Conservation (phyloP, 805 yeast genomes). For the Sugiyamaella valdiviana region DNA sequence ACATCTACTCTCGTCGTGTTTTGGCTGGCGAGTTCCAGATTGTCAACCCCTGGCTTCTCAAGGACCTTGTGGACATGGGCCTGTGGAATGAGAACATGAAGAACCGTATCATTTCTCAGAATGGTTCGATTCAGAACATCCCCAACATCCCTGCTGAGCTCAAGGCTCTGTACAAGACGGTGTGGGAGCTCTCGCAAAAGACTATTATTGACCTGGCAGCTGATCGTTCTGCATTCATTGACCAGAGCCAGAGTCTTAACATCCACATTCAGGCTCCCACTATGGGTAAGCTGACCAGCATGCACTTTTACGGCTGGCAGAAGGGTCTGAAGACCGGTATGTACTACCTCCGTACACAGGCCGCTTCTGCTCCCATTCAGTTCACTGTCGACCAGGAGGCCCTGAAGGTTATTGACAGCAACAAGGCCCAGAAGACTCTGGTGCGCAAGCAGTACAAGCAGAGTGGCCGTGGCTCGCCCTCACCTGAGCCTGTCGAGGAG, state of each 20-base stretch:
- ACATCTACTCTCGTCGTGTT: conserved; percentile 85
- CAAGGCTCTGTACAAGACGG: conserved; percentile 81
- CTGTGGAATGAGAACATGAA: conserved; percentile 79
- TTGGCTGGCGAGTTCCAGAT: conserved; percentile 91
- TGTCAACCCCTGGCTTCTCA: conserved; percentile 77
- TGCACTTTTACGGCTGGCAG: conserved; percentile 99
- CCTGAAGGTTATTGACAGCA: conserved; percentile 26
- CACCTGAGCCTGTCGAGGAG: conserved; percentile 4
- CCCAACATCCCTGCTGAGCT: conserved; percentile 67
- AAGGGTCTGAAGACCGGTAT: conserved; percentile 97
- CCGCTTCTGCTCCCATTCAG: conserved; percentile 95
- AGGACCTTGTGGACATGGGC: conserved; percentile 75
- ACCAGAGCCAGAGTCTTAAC: conserved; percentile 90
- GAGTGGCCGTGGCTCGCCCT: neutral
- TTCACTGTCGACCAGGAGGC: conserved; percentile 63
- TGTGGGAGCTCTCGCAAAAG: conserved; percentile 93
- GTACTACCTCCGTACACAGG: conserved; percentile 96
- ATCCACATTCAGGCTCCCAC: conserved; percentile 85
- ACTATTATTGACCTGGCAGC: conserved; percentile 81
- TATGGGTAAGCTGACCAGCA: conserved; percentile 91
- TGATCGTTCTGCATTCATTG: conserved; percentile 64
- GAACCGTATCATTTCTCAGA: conserved; percentile 62
- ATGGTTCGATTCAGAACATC: conserved; percentile 82
- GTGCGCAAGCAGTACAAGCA: conserved; percentile 22
- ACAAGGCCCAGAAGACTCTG: conserved; percentile 13